Conservation (phyloP, 2,329 filamentous ascomycete genomes). For the Bipolaris gigantea region DNA sequence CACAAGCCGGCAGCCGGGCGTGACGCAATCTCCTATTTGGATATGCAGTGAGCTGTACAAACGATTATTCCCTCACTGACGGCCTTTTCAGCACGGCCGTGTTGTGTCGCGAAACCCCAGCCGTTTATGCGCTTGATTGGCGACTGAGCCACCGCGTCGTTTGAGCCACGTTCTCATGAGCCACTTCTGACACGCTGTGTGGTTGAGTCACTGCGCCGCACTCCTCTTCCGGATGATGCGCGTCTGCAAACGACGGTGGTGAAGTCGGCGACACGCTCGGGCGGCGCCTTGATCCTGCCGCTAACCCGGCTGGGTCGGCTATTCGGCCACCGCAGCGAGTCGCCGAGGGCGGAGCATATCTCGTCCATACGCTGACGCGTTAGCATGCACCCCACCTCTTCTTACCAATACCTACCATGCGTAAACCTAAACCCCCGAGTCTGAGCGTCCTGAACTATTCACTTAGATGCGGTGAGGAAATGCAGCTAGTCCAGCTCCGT, state of each 20-base stretch:
- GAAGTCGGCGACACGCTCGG: conserved; percentile 1
- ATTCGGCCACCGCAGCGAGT: neutral
- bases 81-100: neutral
- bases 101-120: neutral
- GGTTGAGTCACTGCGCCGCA: conserved; percentile 18
- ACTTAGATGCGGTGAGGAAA: neutral
- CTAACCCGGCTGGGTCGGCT: neutral
- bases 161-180: conserved; percentile 8
- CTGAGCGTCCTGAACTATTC: too few species aligned
- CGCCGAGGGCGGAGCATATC: neutral
- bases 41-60: conserved; percentile 2
- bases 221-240: conserved; percentile 1
- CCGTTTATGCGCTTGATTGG: conserved; percentile 1
- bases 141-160: conserved; percentile 11
- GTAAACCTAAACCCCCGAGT: too few species aligned
- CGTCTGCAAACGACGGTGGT: neutral
- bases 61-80: conserved; percentile 1
- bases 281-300: neutral
- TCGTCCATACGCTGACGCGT: neutral
- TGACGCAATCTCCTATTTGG: conserved; percentile 13
- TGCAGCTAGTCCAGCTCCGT: neutral
- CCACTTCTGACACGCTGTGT: conserved; percentile 10
- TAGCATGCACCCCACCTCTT: neutral
- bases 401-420: neutral
- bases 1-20: conserved; percentile 13